These are phyloP conservation scores for Aristolochia contorta DNA, from an alignment of 164 flowering plant genomes.

Conservation along the genomic window DNA sequence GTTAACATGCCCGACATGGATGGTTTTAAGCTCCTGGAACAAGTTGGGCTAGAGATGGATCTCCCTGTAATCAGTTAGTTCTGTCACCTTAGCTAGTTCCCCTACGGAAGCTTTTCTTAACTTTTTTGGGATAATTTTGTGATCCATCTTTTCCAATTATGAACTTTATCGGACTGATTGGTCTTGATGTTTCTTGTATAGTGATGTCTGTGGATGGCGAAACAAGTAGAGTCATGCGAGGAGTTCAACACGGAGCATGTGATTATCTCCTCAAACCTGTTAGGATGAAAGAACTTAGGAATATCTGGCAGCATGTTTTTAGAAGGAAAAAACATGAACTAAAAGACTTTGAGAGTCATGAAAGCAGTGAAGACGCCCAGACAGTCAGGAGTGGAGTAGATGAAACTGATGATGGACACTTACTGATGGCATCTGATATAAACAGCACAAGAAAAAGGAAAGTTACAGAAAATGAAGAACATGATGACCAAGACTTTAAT, in stretches of 20 bases:
- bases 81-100: slow-evolving; percentile 3
- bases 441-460: slow-evolving; percentile 54
- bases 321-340: slow-evolving; percentile 79
- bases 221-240: slow-evolving; percentile 95
- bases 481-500: slow-evolving; percentile 45
- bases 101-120: not conserved
- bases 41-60: slow-evolving; percentile 95
- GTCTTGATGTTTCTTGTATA: slow-evolving; percentile 18
- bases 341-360: slow-evolving; percentile 50
- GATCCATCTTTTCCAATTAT: not conserved
- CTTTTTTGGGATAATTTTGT: slow-evolving; percentile 1
- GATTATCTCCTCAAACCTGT: slow-evolving; percentile 97
- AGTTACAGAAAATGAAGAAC: slow-evolving; percentile 42
- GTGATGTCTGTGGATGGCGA: slow-evolving; percentile 99
- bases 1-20: slow-evolving; percentile 99
- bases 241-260: slow-evolving; percentile 97
- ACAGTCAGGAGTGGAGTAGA: slow-evolving; percentile 32
- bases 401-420: slow-evolving; percentile 34
- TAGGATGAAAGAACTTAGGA: slow-evolving; percentile 90
- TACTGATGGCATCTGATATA: slow-evolving; percentile 38
- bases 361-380: slow-evolving; percentile 34
- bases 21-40: slow-evolving; percentile 93
- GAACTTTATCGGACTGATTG: slow-evolving; percentile 2
- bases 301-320: slow-evolving; percentile 96
- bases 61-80: slow-evolving; percentile 92